A percentile compares a stretch with the other conserved stretches of the same genome.
Evolutionary conservation across 768 basidiomycete genomes (phyloP).

Genomic region (Termitomyces sp.): DNA sequence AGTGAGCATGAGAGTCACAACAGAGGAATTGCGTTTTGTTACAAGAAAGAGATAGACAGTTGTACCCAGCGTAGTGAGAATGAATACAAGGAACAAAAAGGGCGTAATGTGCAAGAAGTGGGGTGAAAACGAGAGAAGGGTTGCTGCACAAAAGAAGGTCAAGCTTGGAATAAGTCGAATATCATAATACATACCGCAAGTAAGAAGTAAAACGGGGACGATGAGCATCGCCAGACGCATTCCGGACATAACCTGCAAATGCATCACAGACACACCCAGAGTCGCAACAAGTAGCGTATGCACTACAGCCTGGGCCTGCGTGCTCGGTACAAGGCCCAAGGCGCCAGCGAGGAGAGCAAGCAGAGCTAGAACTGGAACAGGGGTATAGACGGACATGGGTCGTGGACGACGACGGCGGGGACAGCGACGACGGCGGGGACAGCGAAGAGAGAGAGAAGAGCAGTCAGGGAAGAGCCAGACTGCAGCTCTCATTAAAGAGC

Average conservation of each 20-base stretch:
- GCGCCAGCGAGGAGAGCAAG: slow-evolving; percentile 5
- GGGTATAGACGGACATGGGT: slow-evolving; percentile 1
- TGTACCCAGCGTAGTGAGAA: slow-evolving; percentile 1
- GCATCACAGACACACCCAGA: slow-evolving; percentile 7
- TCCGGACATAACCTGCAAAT: slow-evolving; percentile 4
- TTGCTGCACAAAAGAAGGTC: not conserved
- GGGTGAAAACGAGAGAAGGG: not conserved
- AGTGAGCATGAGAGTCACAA: not conserved
- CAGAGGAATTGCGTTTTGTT: too few species aligned
- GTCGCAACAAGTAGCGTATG: slow-evolving; percentile 7
- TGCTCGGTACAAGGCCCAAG: not conserved
- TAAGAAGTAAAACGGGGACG: not conserved
- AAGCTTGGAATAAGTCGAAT: too few species aligned
- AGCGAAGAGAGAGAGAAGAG: too few species aligned
- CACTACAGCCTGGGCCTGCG: slow-evolving; percentile 6
- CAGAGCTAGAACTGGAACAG: slow-evolving; percentile 6
- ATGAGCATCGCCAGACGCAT: not conserved
- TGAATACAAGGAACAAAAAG: slow-evolving; percentile 1
- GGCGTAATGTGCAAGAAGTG: not conserved
- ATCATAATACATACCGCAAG: not conserved
- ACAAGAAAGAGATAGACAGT: not conserved
- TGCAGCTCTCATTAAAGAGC: too few species aligned
- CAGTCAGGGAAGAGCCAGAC: too few species aligned
- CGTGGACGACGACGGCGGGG: too few species aligned
- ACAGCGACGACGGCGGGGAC: too few species aligned